Evolutionary conservation across 73 alveolate species (phyloP).

Genomic region (Uronychia binucleata): DNA sequence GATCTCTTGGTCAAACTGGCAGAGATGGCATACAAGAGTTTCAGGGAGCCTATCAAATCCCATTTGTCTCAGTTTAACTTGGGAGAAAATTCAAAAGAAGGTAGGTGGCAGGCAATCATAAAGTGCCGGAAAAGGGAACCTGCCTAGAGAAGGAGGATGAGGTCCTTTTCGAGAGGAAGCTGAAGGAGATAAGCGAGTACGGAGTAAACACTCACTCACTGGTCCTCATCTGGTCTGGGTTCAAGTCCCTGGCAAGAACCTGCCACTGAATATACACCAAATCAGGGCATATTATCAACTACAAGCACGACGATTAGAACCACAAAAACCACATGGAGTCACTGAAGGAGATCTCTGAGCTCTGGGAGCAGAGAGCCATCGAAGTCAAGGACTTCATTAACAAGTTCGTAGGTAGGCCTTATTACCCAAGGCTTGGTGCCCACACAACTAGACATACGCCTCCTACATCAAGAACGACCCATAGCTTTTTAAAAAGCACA

Average conservation of each 20-base stretch:
- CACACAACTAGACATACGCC: not conserved
- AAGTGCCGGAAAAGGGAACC: not conserved
- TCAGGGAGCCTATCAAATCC: slow-evolving; percentile 19
- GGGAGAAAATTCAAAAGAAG: not conserved
- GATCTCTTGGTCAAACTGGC: slow-evolving; percentile 35
- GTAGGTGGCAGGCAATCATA: not conserved
- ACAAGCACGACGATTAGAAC: slow-evolving; percentile 3
- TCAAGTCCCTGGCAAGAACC: slow-evolving; percentile 19
- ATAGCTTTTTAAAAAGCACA: not conserved
- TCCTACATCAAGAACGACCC: not conserved
- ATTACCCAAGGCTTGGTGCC: not conserved
- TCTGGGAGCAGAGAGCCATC: not conserved
- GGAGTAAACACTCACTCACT: slow-evolving; percentile 46
- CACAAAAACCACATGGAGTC: no score
- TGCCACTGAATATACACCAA: slow-evolving; percentile 20
- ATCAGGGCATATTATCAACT: slow-evolving; percentile 11
- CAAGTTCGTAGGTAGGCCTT: not conserved
- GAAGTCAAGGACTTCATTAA: not conserved
- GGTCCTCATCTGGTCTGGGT: slow-evolving; percentile 42
- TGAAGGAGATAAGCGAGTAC: slow-evolving; percentile 6
- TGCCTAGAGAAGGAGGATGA: not conserved
- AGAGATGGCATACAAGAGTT: slow-evolving; percentile 30
- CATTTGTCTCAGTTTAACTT: slow-evolving; percentile 6
- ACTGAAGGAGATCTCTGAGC: not conserved
- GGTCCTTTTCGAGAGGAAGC: slow-evolving; percentile 5